Percentiles rank a stretch among this genome's conserved stretches.
Conservation (phyloP, 768 basidiomycete genomes). For the Agaricus bisporus region DNA sequence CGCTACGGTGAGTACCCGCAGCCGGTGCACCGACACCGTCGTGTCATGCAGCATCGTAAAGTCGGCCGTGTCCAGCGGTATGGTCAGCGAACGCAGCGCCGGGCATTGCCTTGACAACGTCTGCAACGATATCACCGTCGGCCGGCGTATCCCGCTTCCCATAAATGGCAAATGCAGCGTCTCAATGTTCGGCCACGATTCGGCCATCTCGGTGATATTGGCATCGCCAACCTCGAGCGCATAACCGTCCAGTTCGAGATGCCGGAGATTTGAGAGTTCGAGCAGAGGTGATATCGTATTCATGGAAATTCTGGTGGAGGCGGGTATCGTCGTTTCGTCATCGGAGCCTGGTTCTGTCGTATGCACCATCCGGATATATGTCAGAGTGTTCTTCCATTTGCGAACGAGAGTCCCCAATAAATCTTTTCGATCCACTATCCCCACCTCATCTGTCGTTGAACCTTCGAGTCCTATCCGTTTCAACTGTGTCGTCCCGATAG, state of each 20-base stretch:
- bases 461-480: constrained; percentile 16
- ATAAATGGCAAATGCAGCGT: constrained; percentile 21
- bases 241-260: constrained; percentile 23
- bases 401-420: constrained; percentile 16
- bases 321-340: constrained; percentile 10
- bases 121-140: constrained; percentile 17
- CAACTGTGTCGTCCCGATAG: constrained; percentile 16
- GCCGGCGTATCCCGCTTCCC: constrained; percentile 12
- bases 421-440: constrained; percentile 15
- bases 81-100: constrained; percentile 15
- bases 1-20: constrained; percentile 18
- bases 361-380: constrained; percentile 19
- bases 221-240: constrained; percentile 19
- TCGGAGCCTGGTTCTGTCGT: constrained; percentile 11
- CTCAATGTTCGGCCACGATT: constrained; percentile 21
- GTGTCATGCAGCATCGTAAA: constrained; percentile 9
- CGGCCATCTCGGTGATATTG: constrained; percentile 19
- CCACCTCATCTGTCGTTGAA: background rate
- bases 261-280: constrained; percentile 15
- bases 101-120: constrained; percentile 17
- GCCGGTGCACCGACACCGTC: constrained; percentile 10
- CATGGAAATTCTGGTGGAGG: constrained; percentile 3
- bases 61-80: constrained; percentile 18
- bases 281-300: constrained; percentile 19
- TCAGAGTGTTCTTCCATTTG: constrained; percentile 20